Evolutionary conservation across 441 rosid genomes (phyloP).

Genomic region (Euphorbia schlechtendalii): DNA sequence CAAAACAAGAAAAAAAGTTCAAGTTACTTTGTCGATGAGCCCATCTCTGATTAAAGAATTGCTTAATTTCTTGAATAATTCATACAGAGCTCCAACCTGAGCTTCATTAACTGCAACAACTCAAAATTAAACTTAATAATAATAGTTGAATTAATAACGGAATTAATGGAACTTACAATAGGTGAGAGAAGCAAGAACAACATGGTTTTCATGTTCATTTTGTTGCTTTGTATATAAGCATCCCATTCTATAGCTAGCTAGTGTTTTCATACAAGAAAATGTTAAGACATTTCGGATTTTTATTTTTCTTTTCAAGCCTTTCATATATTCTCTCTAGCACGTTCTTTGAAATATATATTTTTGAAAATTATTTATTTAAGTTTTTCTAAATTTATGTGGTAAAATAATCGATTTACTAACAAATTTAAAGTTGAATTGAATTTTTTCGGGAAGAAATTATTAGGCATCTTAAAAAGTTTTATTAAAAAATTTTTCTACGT

Average conservation of each 20-base stretch:
- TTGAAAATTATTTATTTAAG: no score
- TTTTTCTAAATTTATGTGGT: no score
- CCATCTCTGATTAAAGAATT: conserved; percentile 47
- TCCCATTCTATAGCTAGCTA: conserved; percentile 24
- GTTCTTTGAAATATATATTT: no score
- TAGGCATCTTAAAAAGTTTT: no score
- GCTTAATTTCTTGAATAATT: conserved; percentile 54
- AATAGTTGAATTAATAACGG: background rate
- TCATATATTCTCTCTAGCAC: no score
- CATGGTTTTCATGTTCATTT: conserved; percentile 28
- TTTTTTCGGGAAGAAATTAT: no score
- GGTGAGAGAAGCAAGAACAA: conserved; percentile 55
- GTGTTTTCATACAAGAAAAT: no score
- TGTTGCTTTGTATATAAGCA: conserved; percentile 36
- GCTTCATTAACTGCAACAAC: conserved; percentile 43
- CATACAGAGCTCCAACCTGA: conserved; percentile 45
- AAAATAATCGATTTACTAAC: no score
- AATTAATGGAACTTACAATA: conserved; percentile 30
- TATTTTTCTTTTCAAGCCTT: no score
- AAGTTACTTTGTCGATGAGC: conserved; percentile 53
- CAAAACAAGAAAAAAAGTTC: conserved; percentile 4
- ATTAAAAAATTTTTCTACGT: no score
- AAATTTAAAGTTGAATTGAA: no score
- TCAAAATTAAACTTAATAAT: background rate
- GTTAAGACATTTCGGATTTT: no score